Conservation (phyloP, 2,329 filamentous ascomycete species). For the Chaetothyriales sp. region DNA sequence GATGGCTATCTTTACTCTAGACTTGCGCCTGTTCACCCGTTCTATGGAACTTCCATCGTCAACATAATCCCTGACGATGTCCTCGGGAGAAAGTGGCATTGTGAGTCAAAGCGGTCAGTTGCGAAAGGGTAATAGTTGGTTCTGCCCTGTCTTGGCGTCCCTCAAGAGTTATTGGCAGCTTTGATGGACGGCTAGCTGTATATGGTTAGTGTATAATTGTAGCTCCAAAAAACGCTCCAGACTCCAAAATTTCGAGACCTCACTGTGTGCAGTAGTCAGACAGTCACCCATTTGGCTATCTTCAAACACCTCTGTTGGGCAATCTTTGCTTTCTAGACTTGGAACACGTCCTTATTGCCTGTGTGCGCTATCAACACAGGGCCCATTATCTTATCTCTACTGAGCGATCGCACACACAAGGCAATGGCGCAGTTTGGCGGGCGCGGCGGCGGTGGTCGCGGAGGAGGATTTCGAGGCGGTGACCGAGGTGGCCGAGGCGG, state of each 20-base stretch:
- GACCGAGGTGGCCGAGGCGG: conserved; percentile 7
- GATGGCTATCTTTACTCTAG: conserved; percentile 13
- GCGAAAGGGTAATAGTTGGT: background rate
- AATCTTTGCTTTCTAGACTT: background rate
- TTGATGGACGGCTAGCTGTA: background rate
- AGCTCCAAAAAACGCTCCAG: background rate
- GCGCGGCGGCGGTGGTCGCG: background rate
- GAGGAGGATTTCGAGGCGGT: background rate
- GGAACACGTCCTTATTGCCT: background rate
- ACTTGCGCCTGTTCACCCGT: conserved; percentile 2
- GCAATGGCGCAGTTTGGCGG: background rate
- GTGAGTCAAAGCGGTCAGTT: background rate
- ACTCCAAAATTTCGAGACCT: background rate
- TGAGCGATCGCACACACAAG: background rate
- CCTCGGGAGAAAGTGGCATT: conserved; percentile 4
- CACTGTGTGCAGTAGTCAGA: background rate
- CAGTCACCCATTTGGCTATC: background rate
- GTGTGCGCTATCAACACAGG: background rate
- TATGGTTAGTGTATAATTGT: background rate
- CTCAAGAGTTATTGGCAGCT: too few relatives aligned
- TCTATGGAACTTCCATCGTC: conserved; percentile 3
- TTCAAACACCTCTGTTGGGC: background rate
- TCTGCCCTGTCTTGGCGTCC: background rate
- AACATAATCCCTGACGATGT: conserved; percentile 4
- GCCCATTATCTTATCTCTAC: background rate